Percentiles rank a stretch among this genome's conserved stretches.
phyloP scores from a whole-genome alignment of 352 stramenopile genomes.

The Pythium sp. region DNA sequence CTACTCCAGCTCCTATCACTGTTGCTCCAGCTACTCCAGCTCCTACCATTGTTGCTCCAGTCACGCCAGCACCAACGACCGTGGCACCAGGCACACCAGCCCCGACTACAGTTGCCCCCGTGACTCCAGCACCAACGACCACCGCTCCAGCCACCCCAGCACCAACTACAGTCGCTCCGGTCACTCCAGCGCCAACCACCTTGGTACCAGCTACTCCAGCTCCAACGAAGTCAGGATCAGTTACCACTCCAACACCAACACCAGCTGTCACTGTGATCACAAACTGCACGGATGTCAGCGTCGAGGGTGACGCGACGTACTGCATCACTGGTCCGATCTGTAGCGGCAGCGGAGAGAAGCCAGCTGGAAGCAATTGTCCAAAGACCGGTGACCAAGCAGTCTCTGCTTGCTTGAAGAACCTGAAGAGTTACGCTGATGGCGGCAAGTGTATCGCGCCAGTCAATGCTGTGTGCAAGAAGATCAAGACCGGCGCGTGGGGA shows the following conservation, averaged over 20 bases:
- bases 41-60: too few relatives aligned
- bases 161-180: not conserved
- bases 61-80: too few relatives aligned
- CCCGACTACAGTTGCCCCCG: too few relatives aligned
- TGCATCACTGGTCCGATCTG: slow-evolving; percentile 11
- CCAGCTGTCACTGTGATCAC: not conserved
- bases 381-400: slow-evolving; percentile 4
- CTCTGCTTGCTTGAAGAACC: not conserved
- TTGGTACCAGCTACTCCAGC: not conserved
- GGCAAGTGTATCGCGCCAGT: slow-evolving; percentile 6
- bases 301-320: slow-evolving; percentile 20
- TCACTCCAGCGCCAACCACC: not conserved
- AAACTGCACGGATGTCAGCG: slow-evolving; percentile 34
- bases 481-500: slow-evolving; percentile 21
- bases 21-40: not conserved
- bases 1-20: not conserved
- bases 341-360: not conserved
- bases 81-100: too few relatives aligned
- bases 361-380: slow-evolving; percentile 11
- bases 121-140: not conserved
- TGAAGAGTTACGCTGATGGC: slow-evolving; percentile 13
- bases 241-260: not conserved
- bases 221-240: not conserved
- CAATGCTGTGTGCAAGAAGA: slow-evolving; percentile 8
- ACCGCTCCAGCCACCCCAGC: not conserved